Conservation (phyloP, 495 filamentous ascomycete genomes). For the Neurospora sp. region DNA sequence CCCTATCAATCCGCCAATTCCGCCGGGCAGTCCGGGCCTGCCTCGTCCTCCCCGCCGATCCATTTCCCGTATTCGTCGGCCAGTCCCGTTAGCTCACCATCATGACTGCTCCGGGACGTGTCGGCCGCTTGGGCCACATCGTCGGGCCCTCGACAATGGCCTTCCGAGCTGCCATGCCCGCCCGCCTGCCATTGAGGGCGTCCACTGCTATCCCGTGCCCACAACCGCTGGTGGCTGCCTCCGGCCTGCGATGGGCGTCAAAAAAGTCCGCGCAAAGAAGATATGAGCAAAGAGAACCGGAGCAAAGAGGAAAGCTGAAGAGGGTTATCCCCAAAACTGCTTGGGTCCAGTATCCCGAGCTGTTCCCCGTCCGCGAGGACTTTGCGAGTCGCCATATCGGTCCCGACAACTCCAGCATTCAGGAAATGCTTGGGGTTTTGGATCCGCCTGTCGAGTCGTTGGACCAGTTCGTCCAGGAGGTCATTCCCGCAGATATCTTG, state of each 20-base stretch:
- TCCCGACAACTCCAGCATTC: constrained; percentile 59
- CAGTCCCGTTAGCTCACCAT: neutral
- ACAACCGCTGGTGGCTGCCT: neutral
- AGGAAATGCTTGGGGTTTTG: constrained; percentile 73
- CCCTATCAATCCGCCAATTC: neutral
- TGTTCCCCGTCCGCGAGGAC: constrained; percentile 36
- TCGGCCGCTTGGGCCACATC: constrained; percentile 16
- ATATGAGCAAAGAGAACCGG: too few species aligned
- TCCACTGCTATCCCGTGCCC: neutral
- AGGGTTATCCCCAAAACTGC: neutral
- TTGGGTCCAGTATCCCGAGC: constrained; percentile 6
- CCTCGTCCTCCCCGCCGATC: neutral
- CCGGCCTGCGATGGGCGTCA: neutral
- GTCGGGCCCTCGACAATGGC: constrained; percentile 11
- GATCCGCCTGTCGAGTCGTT: constrained; percentile 63
- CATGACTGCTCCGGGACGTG: constrained; percentile 14
- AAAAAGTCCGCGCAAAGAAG: neutral
- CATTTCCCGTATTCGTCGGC: neutral
- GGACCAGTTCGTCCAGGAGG: constrained; percentile 83
- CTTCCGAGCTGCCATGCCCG: constrained; percentile 5
- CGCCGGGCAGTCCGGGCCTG: neutral
- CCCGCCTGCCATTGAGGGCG: neutral
- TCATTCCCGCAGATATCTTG: constrained; percentile 77
- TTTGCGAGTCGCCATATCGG: constrained; percentile 92
- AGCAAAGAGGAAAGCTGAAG: neutral